phyloP scores from a whole-genome alignment of 1,284 basidiomycete genomes.

The Rugosomyces carneus region DNA sequence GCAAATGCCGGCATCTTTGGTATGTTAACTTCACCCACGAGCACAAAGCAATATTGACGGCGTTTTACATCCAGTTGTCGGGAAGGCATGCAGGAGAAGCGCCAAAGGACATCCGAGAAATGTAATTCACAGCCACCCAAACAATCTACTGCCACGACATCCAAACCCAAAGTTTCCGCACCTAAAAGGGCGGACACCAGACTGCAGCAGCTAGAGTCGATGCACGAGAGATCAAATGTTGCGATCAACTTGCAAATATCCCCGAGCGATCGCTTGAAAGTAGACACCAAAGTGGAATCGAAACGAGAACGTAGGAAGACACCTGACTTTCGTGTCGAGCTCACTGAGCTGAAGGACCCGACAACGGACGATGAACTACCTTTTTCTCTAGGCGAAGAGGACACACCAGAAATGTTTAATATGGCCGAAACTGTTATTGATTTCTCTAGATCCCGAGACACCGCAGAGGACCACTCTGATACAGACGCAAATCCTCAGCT shows the following conservation, averaged over 20 bases:
- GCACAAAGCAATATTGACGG: slow-evolving; percentile 6
- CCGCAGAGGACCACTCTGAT: slow-evolving; percentile 14
- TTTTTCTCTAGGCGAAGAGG: slow-evolving; percentile 31
- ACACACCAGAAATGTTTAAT: slow-evolving; percentile 21
- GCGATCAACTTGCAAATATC: slow-evolving; percentile 33
- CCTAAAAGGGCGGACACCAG: slow-evolving; percentile 23
- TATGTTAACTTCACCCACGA: slow-evolving; percentile 25
- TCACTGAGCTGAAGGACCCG: slow-evolving; percentile 38
- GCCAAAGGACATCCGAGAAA: slow-evolving; percentile 22
- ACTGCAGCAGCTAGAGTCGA: slow-evolving; percentile 37
- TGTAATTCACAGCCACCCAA: slow-evolving; percentile 9
- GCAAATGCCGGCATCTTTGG: slow-evolving; percentile 70
- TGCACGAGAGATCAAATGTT: slow-evolving; percentile 41
- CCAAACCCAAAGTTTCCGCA: slow-evolving; percentile 2
- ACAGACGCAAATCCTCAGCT: slow-evolving; percentile 16
- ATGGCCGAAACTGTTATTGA: slow-evolving; percentile 5
- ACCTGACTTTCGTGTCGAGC: slow-evolving; percentile 49
- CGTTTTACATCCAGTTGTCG: slow-evolving; percentile 47
- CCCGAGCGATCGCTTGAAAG: slow-evolving; percentile 41
- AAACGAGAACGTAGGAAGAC: slow-evolving; percentile 28
- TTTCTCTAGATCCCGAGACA: not conserved
- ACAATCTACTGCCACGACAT: slow-evolving; percentile 1
- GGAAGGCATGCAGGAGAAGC: slow-evolving; percentile 56
- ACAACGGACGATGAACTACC: slow-evolving; percentile 18
- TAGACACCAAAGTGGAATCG: slow-evolving; percentile 24